Base-by-base conservation (phyloP, 495 filamentous ascomycete species). In the Aspergillus asperescens region DNA sequence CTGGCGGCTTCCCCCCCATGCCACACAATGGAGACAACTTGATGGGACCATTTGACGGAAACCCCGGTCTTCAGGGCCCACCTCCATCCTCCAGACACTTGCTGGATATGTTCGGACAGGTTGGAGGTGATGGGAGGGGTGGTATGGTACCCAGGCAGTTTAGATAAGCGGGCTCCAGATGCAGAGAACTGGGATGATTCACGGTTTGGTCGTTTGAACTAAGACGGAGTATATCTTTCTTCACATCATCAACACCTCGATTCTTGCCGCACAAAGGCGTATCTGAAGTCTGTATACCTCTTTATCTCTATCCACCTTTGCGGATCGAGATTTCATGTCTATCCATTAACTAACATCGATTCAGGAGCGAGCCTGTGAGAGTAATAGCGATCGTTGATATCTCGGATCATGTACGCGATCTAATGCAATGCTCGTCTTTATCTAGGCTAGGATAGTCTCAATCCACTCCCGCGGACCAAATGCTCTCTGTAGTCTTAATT, bases 61-160 rank as follows among this genome's bases (percentile, higher is more conserved):
- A 63, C 28, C 65, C 64, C 16, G 71, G 70, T 7, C 66, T 67
- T 6, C 67, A 71, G 23, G 73, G 68, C 10, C 68, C 63, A 18
- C 72, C 73, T 28, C 70, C 71, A 16, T 75, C 73, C 0, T 75
- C 73, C 16, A 55, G 71, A 35, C 69, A 75, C 45, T 52, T 76
- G 25, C 56, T 76, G 32, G 73, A 76, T 29, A 75, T 76, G 73
- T 70, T 76, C 34, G 70, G 70, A 15, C 72, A 74, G 54, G 57
- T 69, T 49, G 67, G 66, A 25, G 64, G 61, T 12, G 68, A 65
- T 16, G 71, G 70, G 10, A 68, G 72, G 8, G 69, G 71, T 15
- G 69, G 71, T 29, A 74, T 76, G 71, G 54, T 73, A 6, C 71
- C 71, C 1, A 69, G 70, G 27, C 73, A 65, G 27, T 72, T 68